Base-by-base conservation (phyloP, 2,329 filamentous ascomycete species). In the Epichloe sp. region DNA sequence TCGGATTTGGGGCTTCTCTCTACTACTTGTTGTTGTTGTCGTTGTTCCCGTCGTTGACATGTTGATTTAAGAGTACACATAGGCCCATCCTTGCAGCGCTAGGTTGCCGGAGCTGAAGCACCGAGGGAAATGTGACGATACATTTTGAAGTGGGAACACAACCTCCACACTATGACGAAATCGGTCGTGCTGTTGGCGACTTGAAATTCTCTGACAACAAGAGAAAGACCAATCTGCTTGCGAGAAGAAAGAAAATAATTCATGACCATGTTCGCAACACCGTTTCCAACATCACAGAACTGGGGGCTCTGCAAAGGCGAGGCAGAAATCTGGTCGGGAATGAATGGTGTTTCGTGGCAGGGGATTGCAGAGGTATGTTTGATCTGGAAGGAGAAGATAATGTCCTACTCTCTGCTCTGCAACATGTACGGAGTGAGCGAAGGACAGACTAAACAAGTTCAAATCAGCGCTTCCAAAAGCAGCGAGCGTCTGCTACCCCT, bases 291-390 rank as follows among this genome's bases (percentile, higher is more conserved):
- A 17, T 19, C 34, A 8, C 31, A n/a, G 41, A 44, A 17, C 21
- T 23, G 41, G 48, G 40, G 40, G 48, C 34, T 26, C 37, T 34
- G 31, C 31, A 19, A 4, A 35, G 41, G 41, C 31, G 23, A 44
- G 36, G 15, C 41, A 23, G 48, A 35, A 37, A 17, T 34, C 23
- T 44, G 34, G 15, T 38, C 44, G 48, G 37, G 19, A 17, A 49
- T 50, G 48, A 50, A 40, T 41, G 36, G 23, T 10, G 44, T 48
- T 34, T 51, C 53, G n/a, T 52, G 52, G 42, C 50, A 55, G 43
- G 26, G 21, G 15, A 23, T 55, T 14, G 51, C 53, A 21, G 51
- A 55, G 53, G 53, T 55, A 45, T 7, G 53, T 21, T 12, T 11
- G 8, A 31, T 11, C 26, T 31, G 26, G 26, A 31, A 31, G 26